A percentile compares a stretch with the other conserved stretches of the same genome.
These are phyloP conservation scores for Fusarium pseudonygamai DNA, from an alignment of 2,329 filamentous ascomycete species.

Conservation along the genomic window DNA sequence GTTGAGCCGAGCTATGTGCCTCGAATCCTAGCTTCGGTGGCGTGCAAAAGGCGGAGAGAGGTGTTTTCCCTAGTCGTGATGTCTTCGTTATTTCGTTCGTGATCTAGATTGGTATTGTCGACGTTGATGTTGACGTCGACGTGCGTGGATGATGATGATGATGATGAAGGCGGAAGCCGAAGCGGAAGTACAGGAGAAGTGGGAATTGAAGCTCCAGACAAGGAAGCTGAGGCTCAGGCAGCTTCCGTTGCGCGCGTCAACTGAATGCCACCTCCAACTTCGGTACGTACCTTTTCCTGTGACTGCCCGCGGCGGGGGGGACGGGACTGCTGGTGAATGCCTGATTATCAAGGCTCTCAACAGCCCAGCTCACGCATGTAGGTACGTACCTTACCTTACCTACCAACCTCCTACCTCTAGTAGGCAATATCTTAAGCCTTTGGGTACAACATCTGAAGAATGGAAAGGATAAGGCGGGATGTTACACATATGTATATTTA, in stretches of 20 bases:
- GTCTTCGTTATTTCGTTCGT: conserved; percentile 23
- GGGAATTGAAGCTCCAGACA: conserved; percentile 38
- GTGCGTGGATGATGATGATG: conserved; percentile 4
- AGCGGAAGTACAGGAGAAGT: conserved; percentile 15
- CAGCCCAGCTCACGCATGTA: background rate
- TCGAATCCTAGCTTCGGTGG: conserved; percentile 8
- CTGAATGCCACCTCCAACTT: conserved; percentile 16
- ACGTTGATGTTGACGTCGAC: background rate
- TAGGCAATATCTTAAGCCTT: background rate
- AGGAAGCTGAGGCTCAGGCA: conserved; percentile 51
- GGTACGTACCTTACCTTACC: too few relatives aligned
- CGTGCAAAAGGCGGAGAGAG: background rate
- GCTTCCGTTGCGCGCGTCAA: conserved; percentile 56
- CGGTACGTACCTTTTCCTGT: conserved; percentile 24
- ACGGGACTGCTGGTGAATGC: background rate
- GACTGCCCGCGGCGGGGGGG: background rate
- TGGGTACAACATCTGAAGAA: background rate
- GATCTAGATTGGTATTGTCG: conserved; percentile 12
- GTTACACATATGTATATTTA: background rate
- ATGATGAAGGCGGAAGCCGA: conserved; percentile 9
- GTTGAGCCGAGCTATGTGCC: conserved; percentile 14
- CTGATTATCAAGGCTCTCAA: conserved; percentile 4
- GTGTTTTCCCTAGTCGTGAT: background rate
- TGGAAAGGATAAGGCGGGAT: background rate
- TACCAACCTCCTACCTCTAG: too few relatives aligned